Percentiles rank a stretch among this genome's conserved stretches.
These are phyloP conservation scores for Talaromyces sp. DNA, from an alignment of 2,329 filamentous ascomycete genomes.

Conservation along the genomic window DNA sequence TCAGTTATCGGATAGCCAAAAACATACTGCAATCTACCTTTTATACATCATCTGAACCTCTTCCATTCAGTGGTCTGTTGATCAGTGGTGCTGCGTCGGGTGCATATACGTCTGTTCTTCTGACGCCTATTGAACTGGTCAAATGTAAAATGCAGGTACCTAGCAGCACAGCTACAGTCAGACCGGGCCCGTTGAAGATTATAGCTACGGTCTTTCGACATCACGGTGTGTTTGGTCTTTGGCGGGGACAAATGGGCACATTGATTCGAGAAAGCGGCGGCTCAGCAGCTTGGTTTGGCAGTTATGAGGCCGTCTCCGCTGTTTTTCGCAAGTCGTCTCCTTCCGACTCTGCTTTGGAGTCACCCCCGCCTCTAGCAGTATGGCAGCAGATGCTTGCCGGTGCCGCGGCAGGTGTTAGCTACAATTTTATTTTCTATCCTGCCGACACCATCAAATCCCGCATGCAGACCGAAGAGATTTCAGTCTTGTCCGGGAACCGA, in stretches of 20 bases:
- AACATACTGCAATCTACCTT: slow-evolving; percentile 61
- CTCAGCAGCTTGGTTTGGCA: slow-evolving; percentile 90
- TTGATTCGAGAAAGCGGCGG: slow-evolving; percentile 91
- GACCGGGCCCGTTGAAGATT: slow-evolving; percentile 61
- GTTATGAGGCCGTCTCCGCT: slow-evolving; percentile 73
- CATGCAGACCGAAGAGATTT: slow-evolving; percentile 81
- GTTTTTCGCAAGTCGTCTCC: slow-evolving; percentile 55
- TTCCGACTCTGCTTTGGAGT: background rate
- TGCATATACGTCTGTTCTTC: slow-evolving; percentile 79
- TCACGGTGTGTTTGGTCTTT: slow-evolving; percentile 81
- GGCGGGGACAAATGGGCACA: slow-evolving; percentile 91
- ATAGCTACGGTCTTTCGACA: slow-evolving; percentile 75
- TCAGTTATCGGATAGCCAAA: slow-evolving; percentile 70
- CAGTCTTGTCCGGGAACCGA: slow-evolving; percentile 38
- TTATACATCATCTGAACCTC: slow-evolving; percentile 49
- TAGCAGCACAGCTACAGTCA: slow-evolving; percentile 31
- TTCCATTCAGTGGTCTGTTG: slow-evolving; percentile 71
- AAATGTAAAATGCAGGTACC: slow-evolving; percentile 98
- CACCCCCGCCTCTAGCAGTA: slow-evolving; percentile 58
- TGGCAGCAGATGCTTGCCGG: slow-evolving; percentile 86
- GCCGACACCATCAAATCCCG: slow-evolving; percentile 96
- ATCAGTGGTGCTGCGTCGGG: slow-evolving; percentile 81
- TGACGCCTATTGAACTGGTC: slow-evolving; percentile 93
- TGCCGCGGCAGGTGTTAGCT: slow-evolving; percentile 81
- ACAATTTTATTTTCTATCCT: slow-evolving; percentile 96